Evolutionary conservation across 2,329 filamentous ascomycete species (phyloP), one percentile per base, ranked within the genome.

Genomic region (Colletotrichum camelliae): DNA sequence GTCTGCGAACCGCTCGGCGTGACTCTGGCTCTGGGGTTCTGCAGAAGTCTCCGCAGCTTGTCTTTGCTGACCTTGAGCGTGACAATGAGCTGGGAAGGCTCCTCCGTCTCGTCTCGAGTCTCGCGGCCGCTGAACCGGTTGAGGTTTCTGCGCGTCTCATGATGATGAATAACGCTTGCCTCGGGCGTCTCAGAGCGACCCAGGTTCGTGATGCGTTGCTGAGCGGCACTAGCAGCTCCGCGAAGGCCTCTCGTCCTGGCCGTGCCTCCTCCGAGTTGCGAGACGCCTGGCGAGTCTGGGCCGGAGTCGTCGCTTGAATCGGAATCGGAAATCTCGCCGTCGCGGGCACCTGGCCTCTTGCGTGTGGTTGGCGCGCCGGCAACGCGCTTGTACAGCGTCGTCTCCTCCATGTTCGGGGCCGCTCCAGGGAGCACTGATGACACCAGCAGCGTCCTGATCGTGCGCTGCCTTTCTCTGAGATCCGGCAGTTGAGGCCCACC

Each of bases 401-500:
- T 98, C 60, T 97, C 95, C 77, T 98, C 96, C 61, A 98, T 87
- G 4, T 91, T 91, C 71, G 92, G 87, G 6, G 94, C 96, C 6
- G 95, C 95, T 29, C 96, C 97, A 18, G 97, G 97, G 74, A 99
- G 91, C 24, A 98, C 96, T 4, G 95, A 96, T 12, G 96, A 98
- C 2, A 99, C 95, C 68, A 98, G 91, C 79, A 98, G 90, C 0
- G 96, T 98, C 62, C 97, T 93, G 72, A 98, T 96, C 1, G 97
- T 98, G 67, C 96, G 92, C 85, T 97, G 96, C 70, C 96, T 92
- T 80, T 99, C 97, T 83, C 97, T 98, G 74, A 99, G 92, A 85
- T 99, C 97, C n/a, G 97, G 97, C 55, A 99, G 88, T 75, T 95
- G 94, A 7, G 97, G 97, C 0, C 97, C 97, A 78, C 97, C 97